These are phyloP conservation scores for Aspergillus pseudoterreus DNA, from an alignment of 2,329 filamentous ascomycete genomes.

Conservation along the genomic window DNA sequence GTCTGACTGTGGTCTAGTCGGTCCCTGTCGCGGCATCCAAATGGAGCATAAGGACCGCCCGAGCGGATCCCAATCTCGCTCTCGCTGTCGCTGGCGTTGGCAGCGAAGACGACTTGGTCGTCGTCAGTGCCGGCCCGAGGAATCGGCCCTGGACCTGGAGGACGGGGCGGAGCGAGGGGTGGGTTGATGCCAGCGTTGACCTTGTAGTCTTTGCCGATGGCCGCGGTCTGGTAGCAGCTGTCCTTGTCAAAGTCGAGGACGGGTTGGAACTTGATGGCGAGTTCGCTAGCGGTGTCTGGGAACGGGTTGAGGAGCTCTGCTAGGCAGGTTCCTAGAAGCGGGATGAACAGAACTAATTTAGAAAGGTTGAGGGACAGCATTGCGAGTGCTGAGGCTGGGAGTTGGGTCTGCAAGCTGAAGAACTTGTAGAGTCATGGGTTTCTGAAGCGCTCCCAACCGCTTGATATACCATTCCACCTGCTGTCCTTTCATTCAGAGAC, in stretches of 20 bases:
- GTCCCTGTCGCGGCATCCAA: conserved; percentile 2
- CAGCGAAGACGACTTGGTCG: not conserved
- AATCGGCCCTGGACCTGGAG: not conserved
- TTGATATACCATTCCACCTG: not conserved
- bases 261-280: conserved; percentile 6
- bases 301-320: not conserved
- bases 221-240: conserved; percentile 8
- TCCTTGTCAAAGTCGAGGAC: conserved; percentile 5
- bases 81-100: not conserved
- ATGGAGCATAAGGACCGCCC: not conserved
- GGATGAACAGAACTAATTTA: not conserved
- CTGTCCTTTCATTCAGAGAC: not conserved
- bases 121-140: not conserved
- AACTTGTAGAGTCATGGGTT: not conserved
- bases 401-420: not conserved
- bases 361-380: not conserved
- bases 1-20: conserved; percentile 7
- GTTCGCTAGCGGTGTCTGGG: conserved; percentile 1
- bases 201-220: conserved; percentile 1
- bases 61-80: not conserved
- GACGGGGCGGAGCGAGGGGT: not conserved
- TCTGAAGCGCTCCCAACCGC: not conserved
- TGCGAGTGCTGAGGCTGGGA: not conserved
- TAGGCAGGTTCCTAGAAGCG: not conserved
- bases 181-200: not conserved